Evolutionary conservation across 176 grass and related monocot genomes (phyloP), one percentile per base, ranked within the genome.

Genomic region (Avena eriantha): DNA sequence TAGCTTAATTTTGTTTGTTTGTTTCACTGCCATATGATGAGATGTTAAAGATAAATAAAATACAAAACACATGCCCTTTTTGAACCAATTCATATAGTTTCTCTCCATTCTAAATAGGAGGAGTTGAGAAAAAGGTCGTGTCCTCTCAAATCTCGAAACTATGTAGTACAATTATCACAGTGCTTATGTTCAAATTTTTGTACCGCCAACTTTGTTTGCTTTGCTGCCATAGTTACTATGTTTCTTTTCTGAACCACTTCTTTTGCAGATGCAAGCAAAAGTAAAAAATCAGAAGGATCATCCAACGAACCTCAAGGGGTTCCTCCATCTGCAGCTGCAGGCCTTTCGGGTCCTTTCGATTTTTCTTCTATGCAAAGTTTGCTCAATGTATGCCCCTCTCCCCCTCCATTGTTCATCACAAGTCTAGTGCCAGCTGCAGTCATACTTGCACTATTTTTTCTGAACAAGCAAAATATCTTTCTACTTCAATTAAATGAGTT

Each of bases 301-400:
- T 89, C 93, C 68, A 89, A 86, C 17, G 90, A 89, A 21, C 0
- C 1, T 85, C 69, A 75, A 65, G 82, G 90, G 39, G 31, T 82
- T 75, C 85, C 90, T 72, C 88, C 87, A 75, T 65, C 69, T 23
- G 48, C 8, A 13, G 89, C 74, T 91, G 69, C 88, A 81, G 49
- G 81, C 29, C 83, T 83, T 46, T 46, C 79, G 3, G 94, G 81
- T 80, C 90, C 95, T 82, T 94, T 97, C 24, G 95, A 97, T 81
- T 93, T 97, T 57, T 90, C 95, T 63, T 68, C 90, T 46, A 92
- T 97, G 92, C 91, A 90, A 71, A 88, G 78, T 57, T 84, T 97
- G 65, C 90, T 94, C 67, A 97, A 97, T 73, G 95, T 97, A 97
- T 53, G 76, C 48, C 65, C 80, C 76, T 41, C 24, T 14, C 77